A percentile compares a stretch with the other conserved stretches of the same genome.
Conservation (phyloP, 257 asterid species). For the Thymus quinquecostatus region DNA sequence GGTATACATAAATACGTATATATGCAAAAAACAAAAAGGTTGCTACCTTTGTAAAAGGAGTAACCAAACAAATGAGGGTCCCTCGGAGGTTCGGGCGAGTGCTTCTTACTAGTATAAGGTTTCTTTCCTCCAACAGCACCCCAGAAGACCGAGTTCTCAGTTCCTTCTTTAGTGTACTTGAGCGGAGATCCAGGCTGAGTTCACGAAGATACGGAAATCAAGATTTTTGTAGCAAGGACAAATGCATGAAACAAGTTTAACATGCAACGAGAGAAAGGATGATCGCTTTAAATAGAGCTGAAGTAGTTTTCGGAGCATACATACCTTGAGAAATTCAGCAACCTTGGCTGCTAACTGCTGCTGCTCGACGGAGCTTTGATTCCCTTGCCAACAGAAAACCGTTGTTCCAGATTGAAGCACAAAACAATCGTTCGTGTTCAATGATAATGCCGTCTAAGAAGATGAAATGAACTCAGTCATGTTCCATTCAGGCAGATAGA, state of each 20-base stretch:
- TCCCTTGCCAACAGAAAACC: slow-evolving; percentile 85
- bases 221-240: slow-evolving; percentile 1
- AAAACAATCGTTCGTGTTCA: slow-evolving; percentile 83
- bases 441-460: slow-evolving; percentile 71
- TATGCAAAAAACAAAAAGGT: neutral
- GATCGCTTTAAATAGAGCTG: slow-evolving; percentile 12
- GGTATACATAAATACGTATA: neutral
- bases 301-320: slow-evolving; percentile 11
- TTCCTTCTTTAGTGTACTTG: slow-evolving; percentile 96
- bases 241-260: neutral
- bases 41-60: slow-evolving; percentile 71
- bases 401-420: slow-evolving; percentile 91
- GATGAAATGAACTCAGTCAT: neutral
- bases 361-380: slow-evolving; percentile 84
- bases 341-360: slow-evolving; percentile 85
- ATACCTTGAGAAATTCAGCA: slow-evolving; percentile 94
- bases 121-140: slow-evolving; percentile 93
- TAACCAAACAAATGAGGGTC: slow-evolving; percentile 86
- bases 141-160: slow-evolving; percentile 94
- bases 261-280: neutral
- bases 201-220: slow-evolving; percentile 22
- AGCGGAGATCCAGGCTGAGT: slow-evolving; percentile 78
- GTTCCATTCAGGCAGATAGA: neutral
- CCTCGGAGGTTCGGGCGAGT: slow-evolving; percentile 58
- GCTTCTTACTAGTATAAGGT: slow-evolving; percentile 76